phyloP scores from a whole-genome alignment of 306 rosid genomes.

The Clitoria ternatea region DNA sequence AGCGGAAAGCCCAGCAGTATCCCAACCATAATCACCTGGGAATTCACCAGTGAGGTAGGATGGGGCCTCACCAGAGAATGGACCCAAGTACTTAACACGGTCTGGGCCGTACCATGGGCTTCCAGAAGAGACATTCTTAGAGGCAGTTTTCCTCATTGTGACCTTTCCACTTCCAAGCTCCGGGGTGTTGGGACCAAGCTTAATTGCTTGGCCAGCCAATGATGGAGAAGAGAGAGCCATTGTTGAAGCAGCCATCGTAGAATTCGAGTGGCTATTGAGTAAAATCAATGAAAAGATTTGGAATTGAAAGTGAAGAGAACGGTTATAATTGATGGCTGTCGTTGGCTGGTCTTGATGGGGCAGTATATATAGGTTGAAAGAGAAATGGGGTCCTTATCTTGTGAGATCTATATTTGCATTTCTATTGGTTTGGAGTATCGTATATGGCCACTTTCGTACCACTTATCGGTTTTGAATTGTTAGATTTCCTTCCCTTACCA shows the following conservation, averaged over 20 bases:
- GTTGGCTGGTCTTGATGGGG: background rate
- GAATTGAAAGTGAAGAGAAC: background rate
- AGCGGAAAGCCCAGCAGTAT: slow-evolving; percentile 26
- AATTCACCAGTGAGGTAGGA: slow-evolving; percentile 18
- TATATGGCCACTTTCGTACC: background rate
- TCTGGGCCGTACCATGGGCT: slow-evolving; percentile 31
- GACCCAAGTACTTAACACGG: slow-evolving; percentile 19
- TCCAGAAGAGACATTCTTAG: background rate
- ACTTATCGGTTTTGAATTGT: background rate
- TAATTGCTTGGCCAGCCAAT: slow-evolving; percentile 19
- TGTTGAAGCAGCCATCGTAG: slow-evolving; percentile 24
- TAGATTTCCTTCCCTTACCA: background rate
- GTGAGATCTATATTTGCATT: background rate
- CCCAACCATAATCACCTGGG: slow-evolving; percentile 26
- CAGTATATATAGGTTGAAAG: background rate
- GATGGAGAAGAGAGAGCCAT: slow-evolving; percentile 24
- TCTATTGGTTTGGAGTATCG: background rate
- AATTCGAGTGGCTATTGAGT: background rate
- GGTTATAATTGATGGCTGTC: background rate
- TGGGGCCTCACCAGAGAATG: slow-evolving; percentile 10
- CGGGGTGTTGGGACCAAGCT: background rate
- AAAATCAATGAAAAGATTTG: background rate
- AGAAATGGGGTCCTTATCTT: background rate
- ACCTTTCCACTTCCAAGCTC: background rate
- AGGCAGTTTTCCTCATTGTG: slow-evolving; percentile 14